A percentile compares a stretch with the other conserved stretches of the same genome.
phyloP scores from a whole-genome alignment of 2,329 filamentous ascomycete genomes.

The Helotiales sp. region DNA sequence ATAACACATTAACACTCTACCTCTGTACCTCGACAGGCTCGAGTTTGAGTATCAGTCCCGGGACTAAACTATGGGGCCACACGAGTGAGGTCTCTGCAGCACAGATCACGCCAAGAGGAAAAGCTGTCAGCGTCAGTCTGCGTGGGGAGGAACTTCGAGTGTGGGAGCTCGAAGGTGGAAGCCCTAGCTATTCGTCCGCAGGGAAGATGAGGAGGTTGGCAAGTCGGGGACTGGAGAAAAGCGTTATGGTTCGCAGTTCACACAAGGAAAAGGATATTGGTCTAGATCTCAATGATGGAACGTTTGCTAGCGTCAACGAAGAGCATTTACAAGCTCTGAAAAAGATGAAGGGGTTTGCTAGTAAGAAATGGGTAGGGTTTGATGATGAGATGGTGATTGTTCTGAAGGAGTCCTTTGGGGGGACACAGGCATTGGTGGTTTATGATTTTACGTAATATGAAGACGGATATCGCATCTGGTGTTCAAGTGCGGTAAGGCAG shows the following conservation, averaged over 20 bases:
- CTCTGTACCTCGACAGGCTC: slow-evolving; percentile 62
- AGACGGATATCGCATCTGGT: no score
- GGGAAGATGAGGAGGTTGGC: slow-evolving; percentile 49
- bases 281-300: not conserved
- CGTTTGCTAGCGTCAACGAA: not conserved
- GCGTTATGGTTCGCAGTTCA: not conserved
- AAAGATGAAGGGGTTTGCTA: not conserved
- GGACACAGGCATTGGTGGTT: slow-evolving; percentile 61
- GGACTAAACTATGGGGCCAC: slow-evolving; percentile 68
- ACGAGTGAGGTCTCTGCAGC: slow-evolving; percentile 69
- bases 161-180: slow-evolving; percentile 67
- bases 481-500: no score
- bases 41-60: slow-evolving; percentile 56
- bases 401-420: slow-evolving; percentile 56
- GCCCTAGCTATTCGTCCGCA: slow-evolving; percentile 33
- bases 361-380: slow-evolving; percentile 62
- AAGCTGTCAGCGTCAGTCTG: slow-evolving; percentile 67
- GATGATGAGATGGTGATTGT: slow-evolving; percentile 72
- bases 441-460: slow-evolving; percentile 64
- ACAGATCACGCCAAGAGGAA: slow-evolving; percentile 67
- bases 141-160: slow-evolving; percentile 60
- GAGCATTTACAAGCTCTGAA: not conserved
- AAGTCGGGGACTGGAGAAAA: slow-evolving; percentile 1
- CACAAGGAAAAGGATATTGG: not conserved
- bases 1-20: slow-evolving; percentile 72